These are phyloP conservation scores for Salix arbutifolia DNA, from an alignment of 345 rosid genomes.

Conservation along the genomic window DNA sequence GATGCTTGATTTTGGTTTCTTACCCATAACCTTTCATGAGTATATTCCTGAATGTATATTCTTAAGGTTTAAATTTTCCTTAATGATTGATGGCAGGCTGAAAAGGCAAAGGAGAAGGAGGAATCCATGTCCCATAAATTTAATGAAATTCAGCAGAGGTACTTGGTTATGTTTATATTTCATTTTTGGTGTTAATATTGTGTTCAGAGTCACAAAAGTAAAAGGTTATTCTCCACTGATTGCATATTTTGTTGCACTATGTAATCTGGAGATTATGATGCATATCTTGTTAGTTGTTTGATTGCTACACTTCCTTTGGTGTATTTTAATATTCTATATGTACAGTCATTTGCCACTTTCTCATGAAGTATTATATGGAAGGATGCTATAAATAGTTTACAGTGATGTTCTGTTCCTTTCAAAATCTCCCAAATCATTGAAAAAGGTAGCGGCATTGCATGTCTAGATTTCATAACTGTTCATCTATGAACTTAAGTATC, in stretches of 20 bases:
- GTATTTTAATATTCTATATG: background rate
- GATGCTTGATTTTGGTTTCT: background rate
- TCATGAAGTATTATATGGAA: background rate
- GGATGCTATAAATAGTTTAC: background rate
- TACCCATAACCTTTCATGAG: background rate
- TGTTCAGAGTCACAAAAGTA: background rate
- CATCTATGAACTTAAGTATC: background rate
- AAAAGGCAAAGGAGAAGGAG: conserved; percentile 89
- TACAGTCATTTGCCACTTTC: background rate
- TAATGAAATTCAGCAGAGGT: conserved; percentile 60
- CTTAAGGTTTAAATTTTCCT: conserved; percentile 7
- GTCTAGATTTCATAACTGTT: background rate
- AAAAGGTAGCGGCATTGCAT: background rate
- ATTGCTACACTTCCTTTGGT: background rate
- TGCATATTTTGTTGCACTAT: background rate
- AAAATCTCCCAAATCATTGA: background rate
- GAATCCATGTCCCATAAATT: conserved; percentile 64
- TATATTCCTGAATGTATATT: background rate
- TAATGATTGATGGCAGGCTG: conserved; percentile 59
- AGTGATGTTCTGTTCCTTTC: background rate
- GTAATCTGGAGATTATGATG: background rate
- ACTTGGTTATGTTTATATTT: conserved; percentile 8
- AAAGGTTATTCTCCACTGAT: background rate
- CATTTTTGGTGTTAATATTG: background rate
- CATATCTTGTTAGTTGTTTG: background rate